Evolutionary conservation across 1,284 basidiomycete genomes (phyloP), one percentile per base, ranked within the genome.

Genomic region (Tilletia horrida): DNA sequence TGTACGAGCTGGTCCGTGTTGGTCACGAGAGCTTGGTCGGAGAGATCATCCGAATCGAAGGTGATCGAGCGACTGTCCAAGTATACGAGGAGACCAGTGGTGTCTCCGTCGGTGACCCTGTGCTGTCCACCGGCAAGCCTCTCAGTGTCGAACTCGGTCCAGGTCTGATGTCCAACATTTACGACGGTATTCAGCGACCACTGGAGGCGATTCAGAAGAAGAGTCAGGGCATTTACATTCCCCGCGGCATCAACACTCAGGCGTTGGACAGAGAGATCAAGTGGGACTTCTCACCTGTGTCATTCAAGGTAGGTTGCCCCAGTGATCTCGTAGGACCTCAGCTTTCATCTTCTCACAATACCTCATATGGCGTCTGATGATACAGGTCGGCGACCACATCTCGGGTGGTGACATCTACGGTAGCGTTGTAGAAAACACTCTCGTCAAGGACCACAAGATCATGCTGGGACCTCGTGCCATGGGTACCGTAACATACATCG

Each of bases 181-280:
- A 97, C 79, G 94, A 97, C 52, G 75, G 73, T 62, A 81, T 80
- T 66, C 79, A 81, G 69, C 73, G 80, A 67, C 71, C 78, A 16
- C 83, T 86, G 50, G 85, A 97, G 88, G 88, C 90, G 44, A 99
- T 98, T 76, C 92, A 93, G 88, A 91, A 97, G 82, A 86, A 92
- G 68, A 96, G 94, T 64, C 90, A 97, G 80, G 95, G 93, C 29
- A 98, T 99, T 79, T 99, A 99, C 84, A 98, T 99, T 76, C 95
- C 79, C 23, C 71, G 79, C 77, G 95, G 95, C 73, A 97, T 99
- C 84, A 97, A 97, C 84, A 98, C 95, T 31, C 89, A 95, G 77
- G 91, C 95, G 31, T 88, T 99, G 44, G 91, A 94, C 83, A 89
- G 95, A 66, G 86, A 86, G 43, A 84, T 93, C 71, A 87, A 92